Evolutionary conservation across 2,329 filamentous ascomycete species (phyloP).

Genomic region (Sarocladium oryzae): DNA sequence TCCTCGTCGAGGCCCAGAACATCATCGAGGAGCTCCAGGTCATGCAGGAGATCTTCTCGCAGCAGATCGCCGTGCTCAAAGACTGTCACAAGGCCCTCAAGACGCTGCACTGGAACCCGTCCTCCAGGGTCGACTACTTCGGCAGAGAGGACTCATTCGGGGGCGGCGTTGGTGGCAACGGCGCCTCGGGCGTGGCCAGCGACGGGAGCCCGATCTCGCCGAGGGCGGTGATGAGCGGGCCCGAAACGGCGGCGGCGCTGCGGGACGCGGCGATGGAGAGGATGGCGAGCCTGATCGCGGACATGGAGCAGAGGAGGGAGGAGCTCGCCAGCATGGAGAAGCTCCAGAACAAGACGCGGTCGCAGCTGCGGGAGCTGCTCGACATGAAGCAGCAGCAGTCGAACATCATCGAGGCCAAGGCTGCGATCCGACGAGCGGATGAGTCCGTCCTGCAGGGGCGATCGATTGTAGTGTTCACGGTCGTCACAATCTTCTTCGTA

Average conservation of each 20-base stretch:
- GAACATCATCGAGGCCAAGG: constrained; percentile 37
- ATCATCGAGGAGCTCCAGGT: constrained; percentile 15
- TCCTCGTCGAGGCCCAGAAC: constrained; percentile 15
- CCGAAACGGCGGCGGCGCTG: background rate
- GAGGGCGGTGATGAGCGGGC: background rate
- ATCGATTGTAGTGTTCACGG: constrained; percentile 39
- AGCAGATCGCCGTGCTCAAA: constrained; percentile 12
- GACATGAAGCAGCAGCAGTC: constrained; percentile 41
- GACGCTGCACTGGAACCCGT: constrained; percentile 2
- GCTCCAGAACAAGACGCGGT: constrained; percentile 19
- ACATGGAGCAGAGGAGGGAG: constrained; percentile 15
- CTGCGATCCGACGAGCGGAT: constrained; percentile 31
- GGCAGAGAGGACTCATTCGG: constrained; percentile 4
- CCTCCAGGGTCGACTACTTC: background rate
- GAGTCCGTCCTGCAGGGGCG: constrained; percentile 35
- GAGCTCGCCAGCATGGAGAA: constrained; percentile 21
- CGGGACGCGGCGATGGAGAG: constrained; percentile 12
- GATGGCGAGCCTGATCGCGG: constrained; percentile 10
- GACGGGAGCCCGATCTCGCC: background rate
- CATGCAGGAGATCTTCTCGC: constrained; percentile 15
- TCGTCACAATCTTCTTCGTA: constrained; percentile 41
- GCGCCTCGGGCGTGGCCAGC: too few species aligned
- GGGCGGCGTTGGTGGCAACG: too few species aligned
- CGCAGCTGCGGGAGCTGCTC: constrained; percentile 28
- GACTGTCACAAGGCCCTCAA: constrained; percentile 15